phyloP scores from a whole-genome alignment of 1,139 yeast genomes.

The Torulaspora pretoriensis region DNA sequence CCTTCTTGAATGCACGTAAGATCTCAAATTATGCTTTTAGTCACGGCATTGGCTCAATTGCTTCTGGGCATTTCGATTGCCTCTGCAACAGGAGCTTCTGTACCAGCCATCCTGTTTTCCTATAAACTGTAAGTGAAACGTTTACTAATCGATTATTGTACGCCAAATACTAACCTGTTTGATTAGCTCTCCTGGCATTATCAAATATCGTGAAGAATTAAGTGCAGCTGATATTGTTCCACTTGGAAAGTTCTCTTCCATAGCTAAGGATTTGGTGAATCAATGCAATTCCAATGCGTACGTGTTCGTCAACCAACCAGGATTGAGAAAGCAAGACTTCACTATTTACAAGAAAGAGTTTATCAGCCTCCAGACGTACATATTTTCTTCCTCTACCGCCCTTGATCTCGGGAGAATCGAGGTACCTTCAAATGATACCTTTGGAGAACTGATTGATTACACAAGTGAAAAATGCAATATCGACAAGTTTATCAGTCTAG shows the following conservation, averaged over 20 bases:
- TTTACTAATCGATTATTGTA: neutral
- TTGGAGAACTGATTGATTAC: constrained; percentile 25
- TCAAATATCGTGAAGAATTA: constrained; percentile 20
- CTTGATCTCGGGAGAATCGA: constrained; percentile 38
- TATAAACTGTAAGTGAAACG: constrained; percentile 25
- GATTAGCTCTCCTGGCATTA: constrained; percentile 26
- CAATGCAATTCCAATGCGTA: constrained; percentile 70
- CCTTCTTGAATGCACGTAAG: neutral
- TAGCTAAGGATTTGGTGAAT: constrained; percentile 49
- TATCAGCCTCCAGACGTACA: constrained; percentile 51
- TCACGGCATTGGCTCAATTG: neutral
- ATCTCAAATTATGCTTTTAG: neutral
- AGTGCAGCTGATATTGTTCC: constrained; percentile 22
- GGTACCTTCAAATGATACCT: constrained; percentile 39
- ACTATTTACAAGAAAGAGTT: constrained; percentile 44
- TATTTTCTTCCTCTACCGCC: constrained; percentile 59
- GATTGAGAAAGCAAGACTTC: constrained; percentile 57
- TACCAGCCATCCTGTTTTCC: constrained; percentile 32
- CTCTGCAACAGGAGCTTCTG: constrained; percentile 15
- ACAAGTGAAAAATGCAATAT: constrained; percentile 24
- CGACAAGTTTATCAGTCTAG: constrained; percentile 20
- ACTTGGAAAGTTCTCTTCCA: constrained; percentile 42
- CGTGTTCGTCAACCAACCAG: constrained; percentile 66
- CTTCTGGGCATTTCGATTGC: neutral
- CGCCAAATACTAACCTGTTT: neutral